Evolutionary conservation across 768 basidiomycete genomes (phyloP), one percentile per base, ranked within the genome.

Genomic region (Mycena epipterygia): DNA sequence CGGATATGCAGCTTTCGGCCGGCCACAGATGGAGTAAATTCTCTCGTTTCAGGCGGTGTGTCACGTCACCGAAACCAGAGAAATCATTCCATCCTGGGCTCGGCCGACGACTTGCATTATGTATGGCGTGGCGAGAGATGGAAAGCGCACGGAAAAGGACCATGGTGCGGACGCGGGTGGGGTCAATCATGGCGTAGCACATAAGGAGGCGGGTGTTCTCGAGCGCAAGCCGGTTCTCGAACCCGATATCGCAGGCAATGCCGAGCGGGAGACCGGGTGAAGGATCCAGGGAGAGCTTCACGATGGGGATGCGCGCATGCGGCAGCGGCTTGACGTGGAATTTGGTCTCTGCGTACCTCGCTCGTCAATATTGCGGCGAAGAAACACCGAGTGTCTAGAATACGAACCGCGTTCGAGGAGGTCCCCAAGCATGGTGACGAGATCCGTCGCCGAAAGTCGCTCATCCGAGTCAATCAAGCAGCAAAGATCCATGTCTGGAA

Each of bases 151-250:
- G 90, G 83, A 99, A 99, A 61, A 99, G 87, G 61, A 99, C 97
- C 82, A 99, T 85, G 0, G 96, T 97, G 74, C 96, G 88, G 67
- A 99, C 92, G 76, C 97, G 90, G 46, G 95, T 92, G 11, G 96
- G 95, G 81, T 99, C 97, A 77, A 98, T 90, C 87, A 95, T 95
- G 73, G 97, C 97, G 82, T 99, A 99, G 79, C 95, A 98, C 89
- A 97, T 93, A 66, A 99, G 86, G 68, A 99, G 83, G 64, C 97
- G 89, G 37, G 97, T 99, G 81, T 99, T 99, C 84, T 99, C 97
- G 65, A 99, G 86, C 30, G 97, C 97, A 63, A 99, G 87, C 76
- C 97, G 89, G 82, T 99, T 99, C 85, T 98, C 97, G 76, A 99
- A 99, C 21, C 97, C 97, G 73, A 99, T 99, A 80, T 99, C 97